phyloP scores from a whole-genome alignment of 1,139 yeast species.

The Williopsis jadinii region DNA sequence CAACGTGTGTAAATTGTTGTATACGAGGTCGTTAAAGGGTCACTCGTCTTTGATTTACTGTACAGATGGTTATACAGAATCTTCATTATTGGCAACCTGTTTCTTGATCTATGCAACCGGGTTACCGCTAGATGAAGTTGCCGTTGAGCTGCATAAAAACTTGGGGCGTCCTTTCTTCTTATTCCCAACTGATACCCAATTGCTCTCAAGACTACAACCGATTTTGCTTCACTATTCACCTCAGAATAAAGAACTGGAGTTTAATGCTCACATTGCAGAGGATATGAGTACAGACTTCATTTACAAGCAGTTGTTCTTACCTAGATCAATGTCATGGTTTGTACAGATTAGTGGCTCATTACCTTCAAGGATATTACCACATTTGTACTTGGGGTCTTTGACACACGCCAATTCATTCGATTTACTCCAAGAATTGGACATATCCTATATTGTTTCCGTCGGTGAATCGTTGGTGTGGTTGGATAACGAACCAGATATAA shows the following conservation, averaged over 20 bases:
- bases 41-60: constrained; percentile 51
- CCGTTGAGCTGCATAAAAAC: constrained; percentile 51
- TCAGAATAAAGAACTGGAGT: constrained; percentile 8
- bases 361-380: constrained; percentile 61
- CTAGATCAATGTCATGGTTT: constrained; percentile 18
- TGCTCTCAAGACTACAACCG: constrained; percentile 58
- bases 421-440: constrained; percentile 58
- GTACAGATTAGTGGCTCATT: constrained; percentile 30
- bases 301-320: constrained; percentile 13
- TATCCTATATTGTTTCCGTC: constrained; percentile 72
- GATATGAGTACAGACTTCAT: constrained; percentile 12
- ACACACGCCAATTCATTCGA: constrained; percentile 73
- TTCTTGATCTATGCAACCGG: constrained; percentile 64
- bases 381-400: constrained; percentile 79
- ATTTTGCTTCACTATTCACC: constrained; percentile 55
- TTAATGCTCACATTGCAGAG: constrained; percentile 10
- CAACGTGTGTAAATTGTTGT: constrained; percentile 56
- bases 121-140: constrained; percentile 38
- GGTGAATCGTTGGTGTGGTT: constrained; percentile 75
- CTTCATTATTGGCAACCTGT: constrained; percentile 65
- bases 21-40: constrained; percentile 30
- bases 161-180: constrained; percentile 78
- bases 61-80: constrained; percentile 90
- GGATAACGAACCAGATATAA: constrained; percentile 16
- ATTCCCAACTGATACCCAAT: constrained; percentile 65